Evolutionary conservation across 2,329 filamentous ascomycete genomes (phyloP), one percentile per base, ranked within the genome.

Genomic region (Monosporascus cannonballus): DNA sequence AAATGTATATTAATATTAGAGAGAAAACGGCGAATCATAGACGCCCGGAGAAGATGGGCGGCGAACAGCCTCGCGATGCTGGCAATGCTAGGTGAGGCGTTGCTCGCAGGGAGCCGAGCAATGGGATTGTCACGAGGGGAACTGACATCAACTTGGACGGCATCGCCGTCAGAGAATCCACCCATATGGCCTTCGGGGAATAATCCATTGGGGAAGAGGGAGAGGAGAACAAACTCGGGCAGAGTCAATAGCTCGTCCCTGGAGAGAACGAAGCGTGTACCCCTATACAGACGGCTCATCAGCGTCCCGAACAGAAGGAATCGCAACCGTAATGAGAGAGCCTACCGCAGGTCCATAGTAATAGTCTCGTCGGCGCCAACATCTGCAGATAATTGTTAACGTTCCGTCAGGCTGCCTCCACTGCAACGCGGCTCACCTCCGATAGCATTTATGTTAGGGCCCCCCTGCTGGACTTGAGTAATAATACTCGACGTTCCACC

Each of bases 401-500:
- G 36, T 45, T 30, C 18, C 24, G 38, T 47, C 34, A 45, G 45
- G 24, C 9, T 15, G 22, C 25, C 48, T 14, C 25, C 9, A 24
- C 20, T 20, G 36, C 24, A 49, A 38, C 52, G 20, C 27, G 42
- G 27, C 79, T 67, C 75, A 91, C 89, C 89, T 83, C 89, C 90
- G 56, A 97, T 79, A 51, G 90, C 88, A 72, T 94, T 96, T 63
- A 96, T 84, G 38, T 92, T 89, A 64, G 91, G 89, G 49, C 88
- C 92, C 60, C 88, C 88, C 74, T 99, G 94, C 70, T 96, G 92
- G 64, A 99, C 94, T 77, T 99, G 94, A 73, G 94, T 99, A 76
- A 99, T 96, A 69, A 99, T 96, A 83, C 94, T 97, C 77, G 92
- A 87, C 64, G 92, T 89, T 76, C 92, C 93, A 79, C 93, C 93